phyloP scores from a whole-genome alignment of 176 grass and related monocot genomes.

The Stipa capillata region DNA sequence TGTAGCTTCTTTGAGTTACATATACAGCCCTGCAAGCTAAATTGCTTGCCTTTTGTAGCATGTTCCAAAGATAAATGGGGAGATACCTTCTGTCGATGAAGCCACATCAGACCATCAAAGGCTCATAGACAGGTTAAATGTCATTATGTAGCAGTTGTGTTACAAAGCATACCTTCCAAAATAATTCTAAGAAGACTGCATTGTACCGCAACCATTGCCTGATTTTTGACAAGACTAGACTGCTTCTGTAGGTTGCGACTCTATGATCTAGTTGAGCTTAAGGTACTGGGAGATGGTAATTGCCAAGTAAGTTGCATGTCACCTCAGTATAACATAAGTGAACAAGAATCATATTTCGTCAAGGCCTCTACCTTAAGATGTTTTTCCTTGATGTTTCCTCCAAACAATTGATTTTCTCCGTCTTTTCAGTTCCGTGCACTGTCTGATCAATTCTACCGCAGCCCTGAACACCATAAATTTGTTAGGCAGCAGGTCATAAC shows the following conservation, averaged over 20 bases:
- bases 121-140: conserved; percentile 40
- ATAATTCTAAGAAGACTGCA: background rate
- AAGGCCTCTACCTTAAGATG: background rate
- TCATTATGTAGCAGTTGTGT: background rate
- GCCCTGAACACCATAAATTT: conserved; percentile 57
- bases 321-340: background rate
- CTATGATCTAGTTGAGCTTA: conserved; percentile 68
- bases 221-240: background rate
- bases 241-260: conserved; percentile 37
- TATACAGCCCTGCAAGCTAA: too few relatives aligned
- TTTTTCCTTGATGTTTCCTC: background rate
- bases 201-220: background rate
- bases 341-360: background rate
- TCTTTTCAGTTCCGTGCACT: conserved; percentile 52
- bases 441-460: conserved; percentile 68
- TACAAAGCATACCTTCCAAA: background rate
- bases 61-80: conserved; percentile 62
- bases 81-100: conserved; percentile 64
- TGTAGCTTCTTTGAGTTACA: background rate
- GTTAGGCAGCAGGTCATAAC: conserved; percentile 52
- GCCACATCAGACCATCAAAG: conserved; percentile 62
- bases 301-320: conserved; percentile 50
- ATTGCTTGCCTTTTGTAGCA: conserved; percentile 39
- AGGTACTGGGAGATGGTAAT: conserved; percentile 66
- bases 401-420: background rate